Base-by-base conservation (phyloP, 2,329 filamentous ascomycete genomes). In the Colletotrichum zoysiae region DNA sequence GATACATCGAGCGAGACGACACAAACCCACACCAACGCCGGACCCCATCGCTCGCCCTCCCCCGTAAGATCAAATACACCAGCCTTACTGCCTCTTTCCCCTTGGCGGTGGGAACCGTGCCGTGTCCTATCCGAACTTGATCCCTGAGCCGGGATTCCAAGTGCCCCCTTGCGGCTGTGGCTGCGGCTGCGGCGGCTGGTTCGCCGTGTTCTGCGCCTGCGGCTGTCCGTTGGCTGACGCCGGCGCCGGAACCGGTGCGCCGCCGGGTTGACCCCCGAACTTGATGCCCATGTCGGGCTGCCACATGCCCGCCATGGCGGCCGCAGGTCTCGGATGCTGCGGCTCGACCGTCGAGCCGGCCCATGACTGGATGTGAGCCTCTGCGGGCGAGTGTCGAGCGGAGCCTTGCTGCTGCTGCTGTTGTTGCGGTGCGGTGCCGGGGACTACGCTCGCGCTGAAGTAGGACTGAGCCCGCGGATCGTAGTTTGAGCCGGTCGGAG, bases 261-360 rank as follows among this genome's bases (percentile, higher is more conserved):
- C 76, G 74, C 75, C 74, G 18, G 82, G 77, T 20, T 83, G 74
- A 4, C 83, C 86, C 1, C 89, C 89, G 80, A 97, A 97, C 69
- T 90, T 91, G 76, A 97, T 96, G 0, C 92, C 93, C 86, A 93
- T 91, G 2, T 92, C 91, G 0, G 94, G 93, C 67, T 89, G 91
- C 95, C 95, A 97, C 79, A 93, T 90, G 8, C 80, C 78, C 73
- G 81, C 78, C 61, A 82, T 78, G 0, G 83, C 81, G 2, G 86
- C 83, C 67, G 86, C 82, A 0, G 88, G 87, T 55, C 80, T 80
- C 0, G 77, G 88, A 82, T 79, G 91, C 75, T 91, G 87, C 23
- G 90, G 88, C 58, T 86, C 84, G 57, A 86, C 86, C 3, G 85
- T 85, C 56, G 84, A 82, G 42, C 79, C 82, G 0, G 84, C 86